A percentile compares a stretch with the other conserved stretches of the same genome.
Evolutionary conservation across 306 rosid species (phyloP).

Genomic region (Adenanthera pavonina): DNA sequence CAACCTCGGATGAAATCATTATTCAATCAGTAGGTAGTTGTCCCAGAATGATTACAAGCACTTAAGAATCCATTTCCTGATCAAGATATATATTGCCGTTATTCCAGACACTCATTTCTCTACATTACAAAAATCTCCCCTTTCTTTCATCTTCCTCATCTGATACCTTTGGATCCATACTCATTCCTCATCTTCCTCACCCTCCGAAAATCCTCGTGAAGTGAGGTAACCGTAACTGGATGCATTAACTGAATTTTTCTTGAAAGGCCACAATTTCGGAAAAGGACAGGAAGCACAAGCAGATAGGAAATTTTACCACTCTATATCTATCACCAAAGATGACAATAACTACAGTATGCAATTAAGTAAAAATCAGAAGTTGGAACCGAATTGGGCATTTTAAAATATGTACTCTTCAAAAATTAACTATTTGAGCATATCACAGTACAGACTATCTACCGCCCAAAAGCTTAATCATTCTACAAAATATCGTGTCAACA

Average conservation of each 20-base stretch:
- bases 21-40: background rate
- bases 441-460: background rate
- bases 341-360: background rate
- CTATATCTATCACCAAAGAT: background rate
- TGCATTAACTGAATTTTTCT: background rate
- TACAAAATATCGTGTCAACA: background rate
- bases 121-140: background rate
- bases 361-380: background rate
- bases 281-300: background rate
- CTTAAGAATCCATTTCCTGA: background rate
- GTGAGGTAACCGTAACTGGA: background rate
- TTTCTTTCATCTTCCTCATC: slow-evolving; percentile 12
- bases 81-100: background rate
- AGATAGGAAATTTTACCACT: background rate
- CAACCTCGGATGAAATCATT: slow-evolving; percentile 13
- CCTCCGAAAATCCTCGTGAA: too few relatives aligned
- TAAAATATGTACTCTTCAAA: background rate
- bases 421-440: background rate
- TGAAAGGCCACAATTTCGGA: background rate
- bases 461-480: slow-evolving; percentile 1
- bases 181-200: background rate
- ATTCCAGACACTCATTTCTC: slow-evolving; percentile 10
- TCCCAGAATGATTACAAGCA: background rate
- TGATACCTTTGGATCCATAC: background rate
- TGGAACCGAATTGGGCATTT: background rate